Evolutionary conservation across 176 grass and related monocot genomes (phyloP).

Genomic region (Typha latifolia): DNA sequence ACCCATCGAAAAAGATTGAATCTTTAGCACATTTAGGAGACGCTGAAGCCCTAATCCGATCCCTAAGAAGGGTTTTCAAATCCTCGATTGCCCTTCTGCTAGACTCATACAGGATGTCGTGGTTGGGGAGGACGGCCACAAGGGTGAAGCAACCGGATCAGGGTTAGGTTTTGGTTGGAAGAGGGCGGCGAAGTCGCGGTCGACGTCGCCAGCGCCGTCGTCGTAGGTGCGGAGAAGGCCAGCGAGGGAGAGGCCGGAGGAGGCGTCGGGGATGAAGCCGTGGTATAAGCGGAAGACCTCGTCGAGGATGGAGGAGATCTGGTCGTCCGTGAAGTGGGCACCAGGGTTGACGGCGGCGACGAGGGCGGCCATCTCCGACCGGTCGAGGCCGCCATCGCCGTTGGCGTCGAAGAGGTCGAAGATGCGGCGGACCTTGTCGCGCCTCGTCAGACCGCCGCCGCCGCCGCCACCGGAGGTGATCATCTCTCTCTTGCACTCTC

Average conservation of each 20-base stretch:
- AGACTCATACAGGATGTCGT: not conserved
- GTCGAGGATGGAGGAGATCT: conserved; percentile 87
- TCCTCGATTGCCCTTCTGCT: not conserved
- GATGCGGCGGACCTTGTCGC: conserved; percentile 74
- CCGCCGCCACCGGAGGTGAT: conserved; percentile 8
- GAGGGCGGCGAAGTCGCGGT: conserved; percentile 89
- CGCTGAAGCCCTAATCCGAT: not conserved
- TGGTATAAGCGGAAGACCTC: conserved; percentile 93
- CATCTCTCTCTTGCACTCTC: not conserved
- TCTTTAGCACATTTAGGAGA: no score
- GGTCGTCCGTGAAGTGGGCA: conserved; percentile 81
- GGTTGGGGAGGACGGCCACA: not conserved
- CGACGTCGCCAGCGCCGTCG: conserved; percentile 84
- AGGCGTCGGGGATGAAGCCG: conserved; percentile 52
- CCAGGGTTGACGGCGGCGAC: conserved; percentile 75
- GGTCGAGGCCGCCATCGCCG: conserved; percentile 73
- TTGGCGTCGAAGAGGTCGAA: conserved; percentile 86
- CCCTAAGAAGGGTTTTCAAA: not conserved
- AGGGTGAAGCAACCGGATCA: not conserved
- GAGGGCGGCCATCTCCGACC: conserved; percentile 76
- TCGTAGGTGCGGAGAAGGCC: conserved; percentile 87
- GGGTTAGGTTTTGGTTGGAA: conserved; percentile 23
- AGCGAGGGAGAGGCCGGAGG: conserved; percentile 47
- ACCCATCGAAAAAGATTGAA: not conserved
- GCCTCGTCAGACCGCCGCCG: conserved; percentile 34